Conservation (phyloP, 164 flowering plant genomes). For the Macadamia tetraphylla region DNA sequence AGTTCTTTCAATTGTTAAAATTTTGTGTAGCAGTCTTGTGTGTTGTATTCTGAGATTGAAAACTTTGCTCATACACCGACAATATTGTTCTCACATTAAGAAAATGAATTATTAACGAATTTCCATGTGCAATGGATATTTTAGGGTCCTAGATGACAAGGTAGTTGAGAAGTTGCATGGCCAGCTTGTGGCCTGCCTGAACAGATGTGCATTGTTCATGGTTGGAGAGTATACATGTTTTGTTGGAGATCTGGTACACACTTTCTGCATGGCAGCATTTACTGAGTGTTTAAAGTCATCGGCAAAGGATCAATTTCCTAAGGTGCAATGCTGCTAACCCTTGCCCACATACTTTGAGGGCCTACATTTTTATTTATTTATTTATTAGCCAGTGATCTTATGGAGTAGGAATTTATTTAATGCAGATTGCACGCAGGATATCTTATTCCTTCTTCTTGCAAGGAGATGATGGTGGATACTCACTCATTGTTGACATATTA, state of each 20-base stretch:
- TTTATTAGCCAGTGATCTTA: background rate
- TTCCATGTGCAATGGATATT: slow-evolving; percentile 1
- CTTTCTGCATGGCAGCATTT: slow-evolving; percentile 39
- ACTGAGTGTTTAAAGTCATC: slow-evolving; percentile 43
- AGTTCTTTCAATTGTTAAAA: background rate
- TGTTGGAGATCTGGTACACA: slow-evolving; percentile 32
- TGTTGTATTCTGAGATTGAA: too few relatives aligned
- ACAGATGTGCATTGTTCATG: slow-evolving; percentile 39
- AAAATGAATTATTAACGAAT: background rate
- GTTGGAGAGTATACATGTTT: slow-evolving; percentile 30
- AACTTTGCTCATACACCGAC: too few relatives aligned
- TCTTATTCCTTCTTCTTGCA: slow-evolving; percentile 42
- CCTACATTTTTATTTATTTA: slow-evolving; percentile 6
- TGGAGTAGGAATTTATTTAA: background rate
- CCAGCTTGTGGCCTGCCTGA: slow-evolving; percentile 38
- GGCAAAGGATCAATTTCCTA: slow-evolving; percentile 39
- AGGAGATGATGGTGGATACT: slow-evolving; percentile 22
- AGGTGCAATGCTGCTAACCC: slow-evolving; percentile 34
- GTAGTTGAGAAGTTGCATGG: slow-evolving; percentile 44
- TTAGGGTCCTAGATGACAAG: slow-evolving; percentile 56
- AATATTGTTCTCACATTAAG: background rate
- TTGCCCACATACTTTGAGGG: background rate
- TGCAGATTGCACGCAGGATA: slow-evolving; percentile 56
- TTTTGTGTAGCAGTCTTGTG: too few relatives aligned
- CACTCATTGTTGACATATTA: slow-evolving; percentile 32